Evolutionary conservation across 345 rosid species (phyloP).

Genomic region (Firmiana major): DNA sequence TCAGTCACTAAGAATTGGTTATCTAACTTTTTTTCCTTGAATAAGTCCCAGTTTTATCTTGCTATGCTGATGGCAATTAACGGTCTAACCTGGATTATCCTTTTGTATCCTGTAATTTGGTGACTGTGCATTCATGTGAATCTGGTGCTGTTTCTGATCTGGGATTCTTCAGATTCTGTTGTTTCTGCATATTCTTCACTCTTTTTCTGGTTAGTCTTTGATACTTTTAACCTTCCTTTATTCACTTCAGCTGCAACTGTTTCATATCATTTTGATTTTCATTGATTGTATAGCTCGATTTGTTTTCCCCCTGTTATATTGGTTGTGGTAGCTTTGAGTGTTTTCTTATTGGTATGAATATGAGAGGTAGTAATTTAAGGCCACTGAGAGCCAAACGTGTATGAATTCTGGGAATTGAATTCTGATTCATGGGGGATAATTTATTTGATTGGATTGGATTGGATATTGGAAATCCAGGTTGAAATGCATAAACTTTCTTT

Average conservation of each 20-base stretch:
- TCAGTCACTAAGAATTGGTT: not conserved
- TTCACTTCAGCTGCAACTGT: not conserved
- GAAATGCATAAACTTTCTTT: not conserved
- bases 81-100: conserved; percentile 19
- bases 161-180: conserved; percentile 33
- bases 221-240: not conserved
- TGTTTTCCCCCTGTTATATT: not conserved
- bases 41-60: conserved; percentile 11
- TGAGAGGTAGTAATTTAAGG: conserved; percentile 4
- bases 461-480: conserved; percentile 12
- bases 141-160: conserved; percentile 34
- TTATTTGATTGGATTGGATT: not conserved
- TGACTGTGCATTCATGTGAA: conserved; percentile 29
- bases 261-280: conserved; percentile 12
- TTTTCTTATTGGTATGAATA: not conserved
- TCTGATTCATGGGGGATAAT: not conserved
- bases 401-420: conserved; percentile 8
- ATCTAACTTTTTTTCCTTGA: not conserved
- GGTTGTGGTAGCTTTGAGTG: not conserved
- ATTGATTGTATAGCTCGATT: not conserved
- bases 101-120: conserved; percentile 9
- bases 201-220: conserved; percentile 28
- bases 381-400: not conserved
- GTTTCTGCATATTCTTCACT: conserved; percentile 37
- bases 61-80: conserved; percentile 23